A percentile compares a stretch with the other conserved stretches of the same genome.
Conservation (phyloP, 2,329 filamentous ascomycete genomes). For the Blumeriella jaapii region DNA sequence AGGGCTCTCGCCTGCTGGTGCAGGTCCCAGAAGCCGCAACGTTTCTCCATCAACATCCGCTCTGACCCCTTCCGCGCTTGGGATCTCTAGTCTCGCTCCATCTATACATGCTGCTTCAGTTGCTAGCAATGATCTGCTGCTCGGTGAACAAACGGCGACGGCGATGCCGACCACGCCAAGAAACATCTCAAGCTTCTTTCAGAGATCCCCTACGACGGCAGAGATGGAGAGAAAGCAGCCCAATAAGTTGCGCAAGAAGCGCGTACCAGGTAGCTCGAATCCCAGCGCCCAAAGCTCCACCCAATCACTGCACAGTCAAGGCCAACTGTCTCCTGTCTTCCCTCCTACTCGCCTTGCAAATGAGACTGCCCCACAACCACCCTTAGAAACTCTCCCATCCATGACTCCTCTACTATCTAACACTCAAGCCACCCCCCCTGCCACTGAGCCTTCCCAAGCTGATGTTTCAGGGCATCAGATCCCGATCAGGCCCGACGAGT, state of each 20-base stretch:
- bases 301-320: constrained; percentile 51
- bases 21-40: constrained; percentile 11
- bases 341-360: constrained; percentile 25
- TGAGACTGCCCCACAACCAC: constrained; percentile 21
- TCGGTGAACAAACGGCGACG: constrained; percentile 25
- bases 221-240: constrained; percentile 60
- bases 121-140: constrained; percentile 38
- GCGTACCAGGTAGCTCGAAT: constrained; percentile 62
- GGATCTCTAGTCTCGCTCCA: constrained; percentile 16
- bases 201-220: constrained; percentile 52
- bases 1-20: constrained; percentile 16
- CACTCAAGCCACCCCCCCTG: constrained; percentile 19
- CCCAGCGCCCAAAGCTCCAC: constrained; percentile 86
- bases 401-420: constrained; percentile 13
- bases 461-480: constrained; percentile 14
- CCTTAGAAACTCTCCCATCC: constrained; percentile 21
- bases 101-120: constrained; percentile 24
- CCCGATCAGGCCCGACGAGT: constrained; percentile 15
- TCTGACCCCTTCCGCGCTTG: constrained; percentile 12
- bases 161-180: constrained; percentile 46
- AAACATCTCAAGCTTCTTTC: constrained; percentile 58
- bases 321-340: constrained; percentile 23
- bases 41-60: constrained; percentile 18
- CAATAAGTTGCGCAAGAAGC: constrained; percentile 83
- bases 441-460: constrained; percentile 18